Conservation (phyloP, 1,139 yeast genomes). For the Scheffersomyces lignicola region DNA sequence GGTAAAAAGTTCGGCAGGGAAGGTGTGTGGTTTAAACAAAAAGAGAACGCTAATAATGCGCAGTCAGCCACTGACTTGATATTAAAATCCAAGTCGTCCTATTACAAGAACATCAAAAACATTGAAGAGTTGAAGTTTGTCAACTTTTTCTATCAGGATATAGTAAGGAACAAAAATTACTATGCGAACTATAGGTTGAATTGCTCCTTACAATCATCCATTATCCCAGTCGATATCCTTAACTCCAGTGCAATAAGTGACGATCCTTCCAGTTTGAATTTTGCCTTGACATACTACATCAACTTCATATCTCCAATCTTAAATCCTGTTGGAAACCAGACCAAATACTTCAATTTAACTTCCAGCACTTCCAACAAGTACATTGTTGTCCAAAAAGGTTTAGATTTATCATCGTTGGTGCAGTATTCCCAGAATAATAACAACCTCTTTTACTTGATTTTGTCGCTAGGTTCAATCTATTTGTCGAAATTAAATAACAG, state of each 20-base stretch:
- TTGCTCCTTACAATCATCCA: constrained; percentile 13
- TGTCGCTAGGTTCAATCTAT: constrained; percentile 28
- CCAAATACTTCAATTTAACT: constrained; percentile 15
- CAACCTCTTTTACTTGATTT: constrained; percentile 25
- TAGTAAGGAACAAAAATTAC: constrained; percentile 6
- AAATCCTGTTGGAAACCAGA: constrained; percentile 22
- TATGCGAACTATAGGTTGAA: constrained; percentile 3
- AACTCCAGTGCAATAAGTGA: constrained; percentile 7
- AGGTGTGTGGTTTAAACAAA: constrained; percentile 21
- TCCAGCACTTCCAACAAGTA: constrained; percentile 7
- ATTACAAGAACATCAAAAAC: constrained; percentile 16
- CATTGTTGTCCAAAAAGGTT: constrained; percentile 24
- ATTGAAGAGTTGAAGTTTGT: constrained; percentile 18
- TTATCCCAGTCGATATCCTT: constrained; percentile 24
- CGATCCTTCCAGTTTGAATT: constrained; percentile 18
- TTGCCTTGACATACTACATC: constrained; percentile 27
- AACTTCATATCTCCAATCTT: constrained; percentile 28
- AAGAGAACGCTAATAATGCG: constrained; percentile 9
- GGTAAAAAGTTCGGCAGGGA: constrained; percentile 34
- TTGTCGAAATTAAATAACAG: constrained; percentile 17
- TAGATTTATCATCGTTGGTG: constrained; percentile 22
- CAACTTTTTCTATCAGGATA: constrained; percentile 17
- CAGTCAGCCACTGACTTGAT: constrained; percentile 13
- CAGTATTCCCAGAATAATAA: constrained; percentile 25
- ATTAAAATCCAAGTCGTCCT: constrained; percentile 13